Evolutionary conservation across 1,139 yeast species (phyloP), one percentile per base, ranked within the genome.

Genomic region (Schizosaccharomyces versatilis): DNA sequence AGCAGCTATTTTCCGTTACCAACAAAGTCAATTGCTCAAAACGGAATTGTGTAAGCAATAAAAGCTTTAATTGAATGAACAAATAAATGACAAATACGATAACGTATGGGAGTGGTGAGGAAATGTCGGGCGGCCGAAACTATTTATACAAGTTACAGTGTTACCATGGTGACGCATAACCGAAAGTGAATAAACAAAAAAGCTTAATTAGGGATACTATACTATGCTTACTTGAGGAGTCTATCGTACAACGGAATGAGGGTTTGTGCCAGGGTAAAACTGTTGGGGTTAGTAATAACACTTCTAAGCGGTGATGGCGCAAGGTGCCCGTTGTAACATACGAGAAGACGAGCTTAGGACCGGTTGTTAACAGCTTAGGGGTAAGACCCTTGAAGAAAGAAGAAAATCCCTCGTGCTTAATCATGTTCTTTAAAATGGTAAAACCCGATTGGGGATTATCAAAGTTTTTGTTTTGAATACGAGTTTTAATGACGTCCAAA

Each of bases 351-450:
- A 90, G 78, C 73, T 90, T 90, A 58, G 99, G 99, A 62, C 98
- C 99, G 53, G 98, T 88, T 54, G 98, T 90, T 68, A 90, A 77
- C 66, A 90, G 76, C 71, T 90, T 90, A 58, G 99, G 99, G 59
- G 94, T 83, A 67, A 90, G 78, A 51, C 99, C 98, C 72, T 90
- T 90, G 78, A 90, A 90, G 73, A 90, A 90, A n/a, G 96, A 77
- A 52, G 86, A 64, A 59, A 84, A 57, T 6, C 94, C 94, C 72
- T 90, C 99, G 65, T 83, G 84, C 68, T 79, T 83, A 61, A 82
- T 77, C 83, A 93, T 90, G 70, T 88, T 88, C 71, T 84, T 85
- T 70, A 90, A 77, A 64, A 90, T 93, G 52, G 83, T 84, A 67
- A 90, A 74, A 47, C 99, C 99, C 52, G 86, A 76, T 72, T 90